These are phyloP conservation scores for Apiotrichum mycotoxinovorans DNA, from an alignment of 1,284 basidiomycete genomes.

Conservation along the genomic window DNA sequence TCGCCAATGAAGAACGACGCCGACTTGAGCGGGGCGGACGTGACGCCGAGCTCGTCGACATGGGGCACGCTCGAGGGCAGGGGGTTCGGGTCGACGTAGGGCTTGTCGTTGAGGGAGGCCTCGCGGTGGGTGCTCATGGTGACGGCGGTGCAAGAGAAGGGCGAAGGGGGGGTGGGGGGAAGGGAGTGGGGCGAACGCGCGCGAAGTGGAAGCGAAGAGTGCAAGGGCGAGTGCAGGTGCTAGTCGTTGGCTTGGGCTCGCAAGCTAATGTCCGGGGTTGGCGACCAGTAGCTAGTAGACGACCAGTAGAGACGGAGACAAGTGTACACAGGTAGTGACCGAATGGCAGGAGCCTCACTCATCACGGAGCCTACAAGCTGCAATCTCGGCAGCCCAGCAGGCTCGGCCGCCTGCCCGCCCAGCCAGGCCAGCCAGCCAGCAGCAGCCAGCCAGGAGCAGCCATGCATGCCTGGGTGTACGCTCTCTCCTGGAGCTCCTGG, in stretches of 20 bases:
- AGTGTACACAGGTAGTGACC: no score
- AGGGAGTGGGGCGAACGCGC: neutral
- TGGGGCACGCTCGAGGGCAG: constrained; percentile 71
- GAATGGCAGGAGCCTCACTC: no score
- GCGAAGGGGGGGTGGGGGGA: constrained; percentile 1
- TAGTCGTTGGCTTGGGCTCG: neutral
- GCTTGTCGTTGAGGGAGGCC: constrained; percentile 45
- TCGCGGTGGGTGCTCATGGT: constrained; percentile 37
- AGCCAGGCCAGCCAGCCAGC: neutral
- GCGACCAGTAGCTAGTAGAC: no score
- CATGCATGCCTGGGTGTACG: no score
- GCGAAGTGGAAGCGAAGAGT: neutral
- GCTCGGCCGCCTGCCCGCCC: no score
- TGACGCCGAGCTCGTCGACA: constrained; percentile 84
- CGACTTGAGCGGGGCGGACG: constrained; percentile 91
- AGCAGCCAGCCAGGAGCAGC: neutral
- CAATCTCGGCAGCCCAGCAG: neutral
- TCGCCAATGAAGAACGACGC: constrained; percentile 97
- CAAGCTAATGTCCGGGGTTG: neutral
- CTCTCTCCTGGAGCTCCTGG: no score
- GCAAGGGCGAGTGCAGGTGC: no score
- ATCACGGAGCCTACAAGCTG: no score
- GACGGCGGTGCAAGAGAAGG: neutral
- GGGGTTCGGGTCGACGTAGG: constrained; percentile 68
- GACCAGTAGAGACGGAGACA: no score